Conservation (phyloP, 148 eudicot species). For the Amaranthus palmeri region DNA sequence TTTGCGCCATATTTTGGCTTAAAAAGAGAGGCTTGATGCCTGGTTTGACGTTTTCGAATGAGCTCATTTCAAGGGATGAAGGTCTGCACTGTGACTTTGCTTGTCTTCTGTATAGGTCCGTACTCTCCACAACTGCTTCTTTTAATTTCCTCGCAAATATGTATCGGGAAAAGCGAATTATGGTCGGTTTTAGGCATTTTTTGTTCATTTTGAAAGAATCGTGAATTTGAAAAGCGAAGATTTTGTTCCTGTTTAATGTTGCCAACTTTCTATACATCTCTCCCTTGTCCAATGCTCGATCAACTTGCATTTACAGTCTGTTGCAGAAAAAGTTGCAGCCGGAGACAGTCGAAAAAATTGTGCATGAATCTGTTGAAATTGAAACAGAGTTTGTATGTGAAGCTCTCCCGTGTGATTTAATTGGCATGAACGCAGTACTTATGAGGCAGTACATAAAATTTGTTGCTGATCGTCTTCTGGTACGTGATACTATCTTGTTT, state of each 20-base stretch:
- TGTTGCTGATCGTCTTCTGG: conserved; percentile 78
- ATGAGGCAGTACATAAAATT: conserved; percentile 86
- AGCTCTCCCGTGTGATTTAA: conserved; percentile 74
- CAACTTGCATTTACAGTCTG: conserved; percentile 32
- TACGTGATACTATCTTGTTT: conserved; percentile 19
- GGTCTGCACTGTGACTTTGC: conserved; percentile 89
- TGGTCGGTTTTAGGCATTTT: no score
- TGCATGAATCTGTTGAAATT: conserved; percentile 77
- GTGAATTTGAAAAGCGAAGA: no score
- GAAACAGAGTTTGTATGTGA: conserved; percentile 77
- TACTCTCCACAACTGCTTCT: not conserved
- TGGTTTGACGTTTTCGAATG: conserved; percentile 81
- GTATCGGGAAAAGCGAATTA: no score
- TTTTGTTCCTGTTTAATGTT: not conserved
- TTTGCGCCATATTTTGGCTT: conserved; percentile 86
- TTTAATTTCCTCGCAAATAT: not conserved
- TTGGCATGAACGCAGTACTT: conserved; percentile 72
- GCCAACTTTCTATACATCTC: not conserved
- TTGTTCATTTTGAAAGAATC: not conserved
- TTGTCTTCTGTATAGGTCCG: conserved; percentile 65
- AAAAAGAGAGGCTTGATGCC: conserved; percentile 91
- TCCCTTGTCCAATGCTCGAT: not conserved
- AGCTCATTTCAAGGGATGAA: conserved; percentile 85
- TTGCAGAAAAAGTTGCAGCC: conserved; percentile 37
- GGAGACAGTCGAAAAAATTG: conserved; percentile 48